Evolutionary conservation across 2,329 filamentous ascomycete genomes (phyloP).

Genomic region (Fusarium tjaetaba): DNA sequence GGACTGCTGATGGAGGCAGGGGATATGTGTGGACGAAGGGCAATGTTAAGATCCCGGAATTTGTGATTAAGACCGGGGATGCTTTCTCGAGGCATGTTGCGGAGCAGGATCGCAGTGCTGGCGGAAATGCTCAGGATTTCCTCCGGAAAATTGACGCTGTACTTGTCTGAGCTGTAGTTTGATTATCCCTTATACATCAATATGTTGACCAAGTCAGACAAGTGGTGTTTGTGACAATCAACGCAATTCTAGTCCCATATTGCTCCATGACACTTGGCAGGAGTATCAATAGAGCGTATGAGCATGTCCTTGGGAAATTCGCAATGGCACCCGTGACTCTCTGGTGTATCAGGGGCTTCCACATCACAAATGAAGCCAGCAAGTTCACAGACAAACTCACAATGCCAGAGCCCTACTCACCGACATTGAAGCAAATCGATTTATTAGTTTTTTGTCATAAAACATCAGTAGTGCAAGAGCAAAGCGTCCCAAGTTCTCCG

Average conservation of each 20-base stretch:
- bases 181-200: neutral
- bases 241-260: neutral
- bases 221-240: neutral
- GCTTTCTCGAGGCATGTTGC: constrained; percentile 30
- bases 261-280: neutral
- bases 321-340: neutral
- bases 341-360: neutral
- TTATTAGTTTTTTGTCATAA: constrained; percentile 38
- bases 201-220: neutral
- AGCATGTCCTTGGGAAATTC: neutral
- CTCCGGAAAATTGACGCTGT: constrained; percentile 23
- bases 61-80: constrained; percentile 34
- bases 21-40: constrained; percentile 32
- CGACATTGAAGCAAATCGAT: constrained; percentile 9
- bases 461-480: constrained; percentile 34
- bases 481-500: constrained; percentile 19
- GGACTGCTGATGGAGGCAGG: constrained; percentile 7
- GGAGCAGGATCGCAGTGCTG: constrained; percentile 18
- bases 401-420: neutral
- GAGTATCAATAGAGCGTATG: neutral
- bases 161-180: neutral
- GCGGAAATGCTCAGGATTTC: constrained; percentile 26
- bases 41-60: constrained; percentile 29
- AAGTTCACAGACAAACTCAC: neutral
- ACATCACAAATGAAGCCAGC: neutral